Conservation (phyloP, 73 alveolate genomes). For the Paramecium pentaurelia region DNA sequence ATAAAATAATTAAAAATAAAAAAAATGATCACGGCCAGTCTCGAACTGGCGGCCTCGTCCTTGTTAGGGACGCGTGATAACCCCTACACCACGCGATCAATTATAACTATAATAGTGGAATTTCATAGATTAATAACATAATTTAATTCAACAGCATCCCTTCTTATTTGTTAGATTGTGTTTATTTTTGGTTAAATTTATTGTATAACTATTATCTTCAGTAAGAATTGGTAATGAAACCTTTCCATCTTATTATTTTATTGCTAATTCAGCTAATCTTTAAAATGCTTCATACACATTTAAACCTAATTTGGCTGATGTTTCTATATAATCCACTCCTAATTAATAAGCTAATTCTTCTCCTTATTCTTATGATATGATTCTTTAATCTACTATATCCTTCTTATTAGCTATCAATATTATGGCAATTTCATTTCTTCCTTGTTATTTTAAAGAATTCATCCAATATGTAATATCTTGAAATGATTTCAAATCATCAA, state of each 20-base stretch:
- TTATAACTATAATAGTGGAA: not conserved
- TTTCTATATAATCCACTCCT: slow-evolving; percentile 75
- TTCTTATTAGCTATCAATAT: slow-evolving; percentile 58
- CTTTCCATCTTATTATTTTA: not conserved
- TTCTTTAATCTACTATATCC: slow-evolving; percentile 53
- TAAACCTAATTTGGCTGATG: slow-evolving; percentile 78
- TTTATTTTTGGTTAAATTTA: not conserved
- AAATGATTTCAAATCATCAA: slow-evolving; percentile 47
- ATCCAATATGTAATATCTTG: slow-evolving; percentile 57
- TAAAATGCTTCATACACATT: slow-evolving; percentile 72
- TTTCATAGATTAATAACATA: not conserved
- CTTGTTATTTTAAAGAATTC: slow-evolving; percentile 12
- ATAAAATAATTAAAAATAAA: not conserved
- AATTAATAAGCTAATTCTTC: slow-evolving; percentile 66
- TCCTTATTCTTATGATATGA: slow-evolving; percentile 64
- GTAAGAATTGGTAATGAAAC: not conserved
- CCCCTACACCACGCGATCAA: slow-evolving; percentile 48
- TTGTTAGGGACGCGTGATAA: slow-evolving; percentile 36
- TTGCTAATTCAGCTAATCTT: not conserved
- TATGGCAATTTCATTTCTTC: not conserved
- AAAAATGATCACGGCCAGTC: not conserved
- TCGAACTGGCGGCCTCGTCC: not conserved
- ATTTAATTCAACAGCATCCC: not conserved
- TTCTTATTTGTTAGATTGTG: not conserved
- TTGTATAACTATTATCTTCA: not conserved